Evolutionary conservation across 768 basidiomycete species (phyloP).

Genomic region (Pulveroboletus sp.): DNA sequence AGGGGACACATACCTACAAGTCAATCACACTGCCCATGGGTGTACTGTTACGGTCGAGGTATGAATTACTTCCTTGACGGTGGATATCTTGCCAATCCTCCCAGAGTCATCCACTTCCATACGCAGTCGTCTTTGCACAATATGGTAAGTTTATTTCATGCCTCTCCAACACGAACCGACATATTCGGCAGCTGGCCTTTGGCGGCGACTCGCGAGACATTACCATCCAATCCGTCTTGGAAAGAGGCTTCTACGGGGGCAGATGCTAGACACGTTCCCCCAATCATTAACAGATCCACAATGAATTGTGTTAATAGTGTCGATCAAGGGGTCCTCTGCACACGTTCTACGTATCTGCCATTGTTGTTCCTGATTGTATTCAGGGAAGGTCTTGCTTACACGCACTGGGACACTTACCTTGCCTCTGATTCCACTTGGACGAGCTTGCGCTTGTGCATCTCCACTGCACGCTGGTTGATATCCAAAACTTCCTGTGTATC

Average conservation of each 20-base stretch:
- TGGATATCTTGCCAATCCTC: slow-evolving; percentile 1
- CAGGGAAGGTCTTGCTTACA: neutral
- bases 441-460: slow-evolving; percentile 69
- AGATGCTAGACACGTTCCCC: slow-evolving; percentile 49
- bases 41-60: slow-evolving; percentile 22
- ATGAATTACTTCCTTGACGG: neutral
- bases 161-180: slow-evolving; percentile 1
- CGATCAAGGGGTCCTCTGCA: slow-evolving; percentile 12
- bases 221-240: slow-evolving; percentile 59
- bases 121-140: slow-evolving; percentile 54
- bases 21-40: slow-evolving; percentile 26
- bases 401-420: slow-evolving; percentile 35
- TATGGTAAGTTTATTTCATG: slow-evolving; percentile 40
- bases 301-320: neutral
- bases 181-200: slow-evolving; percentile 41
- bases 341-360: slow-evolving; percentile 29
- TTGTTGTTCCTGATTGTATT: slow-evolving; percentile 14
- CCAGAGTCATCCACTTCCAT: slow-evolving; percentile 53
- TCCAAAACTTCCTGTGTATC: slow-evolving; percentile 74
- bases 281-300: slow-evolving; percentile 10
- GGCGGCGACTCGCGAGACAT: slow-evolving; percentile 47
- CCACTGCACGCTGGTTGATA: slow-evolving; percentile 72
- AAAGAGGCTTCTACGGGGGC: slow-evolving; percentile 46
- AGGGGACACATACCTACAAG: slow-evolving; percentile 28
- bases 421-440: slow-evolving; percentile 59